Evolutionary conservation across 2,329 filamentous ascomycete genomes (phyloP), one percentile per base, ranked within the genome.

Genomic region (Diaporthe citri): DNA sequence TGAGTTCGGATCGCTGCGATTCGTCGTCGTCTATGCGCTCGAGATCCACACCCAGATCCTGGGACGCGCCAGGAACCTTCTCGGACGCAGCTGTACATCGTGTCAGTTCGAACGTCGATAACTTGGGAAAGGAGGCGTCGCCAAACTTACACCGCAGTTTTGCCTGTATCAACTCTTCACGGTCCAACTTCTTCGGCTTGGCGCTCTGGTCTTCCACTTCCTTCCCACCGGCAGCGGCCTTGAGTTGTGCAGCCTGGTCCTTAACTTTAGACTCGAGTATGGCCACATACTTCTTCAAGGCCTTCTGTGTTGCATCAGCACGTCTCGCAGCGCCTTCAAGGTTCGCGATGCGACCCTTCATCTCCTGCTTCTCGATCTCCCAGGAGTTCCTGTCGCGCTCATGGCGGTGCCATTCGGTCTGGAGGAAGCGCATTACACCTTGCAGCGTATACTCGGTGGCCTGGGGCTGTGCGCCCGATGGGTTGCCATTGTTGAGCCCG

Each of bases 361-460:
- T 98, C 87, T 99, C 97, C 80, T 97, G 97, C 82, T 95, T 93
- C 85, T 99, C 97, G 83, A 99, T 99, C 85, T 99, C 97, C 97
- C 97, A 99, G 51, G 95, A 93, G 86, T 99, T 99, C 80, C 97
- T 92, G 82, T 98, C 97, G 85, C 97, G 94, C 86, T 99, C 97
- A 84, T 99, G 96, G 79, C 95, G 93, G 85, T 99, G 97, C 97
- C 97, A 99, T 90, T 99, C 96, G 64, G 97, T 97, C 86, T 99
- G 97, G 52, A 99, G 91, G 84, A 99, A 99, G 85, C 97, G 96
- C 97, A 99, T 99, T 51, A 99, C 97, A 82, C 97, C 90, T 84
- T 92, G 90, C 51, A 92, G 83, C 9, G 90, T 92, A 79, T 92
- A 92, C 79, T 91, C 90, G 76, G 90, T 92, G 77, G 89, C 89